Conservation (phyloP, 164 flowering plant species). For the Vitis labrusca region DNA sequence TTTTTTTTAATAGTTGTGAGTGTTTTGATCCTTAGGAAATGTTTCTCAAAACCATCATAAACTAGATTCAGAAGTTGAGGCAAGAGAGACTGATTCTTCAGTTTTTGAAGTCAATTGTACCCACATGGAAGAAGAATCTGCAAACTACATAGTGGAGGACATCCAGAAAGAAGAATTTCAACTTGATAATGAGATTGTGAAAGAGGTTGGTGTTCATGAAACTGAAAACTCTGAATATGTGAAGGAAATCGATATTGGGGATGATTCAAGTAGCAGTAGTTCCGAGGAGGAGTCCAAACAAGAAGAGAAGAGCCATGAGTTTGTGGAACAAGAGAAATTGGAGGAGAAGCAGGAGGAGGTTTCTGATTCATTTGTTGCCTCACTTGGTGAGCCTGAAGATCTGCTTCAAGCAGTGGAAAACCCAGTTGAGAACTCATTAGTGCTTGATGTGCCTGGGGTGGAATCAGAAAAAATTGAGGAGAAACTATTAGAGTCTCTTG, state of each 20-base stretch:
- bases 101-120: not conserved
- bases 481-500: not conserved
- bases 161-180: conserved; percentile 1
- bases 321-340: not conserved
- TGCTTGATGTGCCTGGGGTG: not conserved
- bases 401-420: not conserved
- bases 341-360: conserved; percentile 6
- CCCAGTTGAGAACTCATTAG: conserved; percentile 5
- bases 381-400: conserved; percentile 2
- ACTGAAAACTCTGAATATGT: conserved; percentile 2
- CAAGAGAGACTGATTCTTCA: too few species aligned
- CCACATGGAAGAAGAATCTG: conserved; percentile 13
- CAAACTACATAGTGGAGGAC: conserved; percentile 10
- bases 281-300: conserved; percentile 4
- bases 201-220: not conserved
- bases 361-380: not conserved
- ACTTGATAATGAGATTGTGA: not conserved
- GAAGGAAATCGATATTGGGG: not conserved
- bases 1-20: not conserved
- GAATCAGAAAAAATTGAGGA: conserved; percentile 6
- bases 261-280: conserved; percentile 1
- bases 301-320: conserved; percentile 1
- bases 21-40: too few species aligned
- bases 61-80: too few species aligned
- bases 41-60: too few species aligned